phyloP scores from a whole-genome alignment of 768 basidiomycete genomes.

The Lactarius psammicola region DNA sequence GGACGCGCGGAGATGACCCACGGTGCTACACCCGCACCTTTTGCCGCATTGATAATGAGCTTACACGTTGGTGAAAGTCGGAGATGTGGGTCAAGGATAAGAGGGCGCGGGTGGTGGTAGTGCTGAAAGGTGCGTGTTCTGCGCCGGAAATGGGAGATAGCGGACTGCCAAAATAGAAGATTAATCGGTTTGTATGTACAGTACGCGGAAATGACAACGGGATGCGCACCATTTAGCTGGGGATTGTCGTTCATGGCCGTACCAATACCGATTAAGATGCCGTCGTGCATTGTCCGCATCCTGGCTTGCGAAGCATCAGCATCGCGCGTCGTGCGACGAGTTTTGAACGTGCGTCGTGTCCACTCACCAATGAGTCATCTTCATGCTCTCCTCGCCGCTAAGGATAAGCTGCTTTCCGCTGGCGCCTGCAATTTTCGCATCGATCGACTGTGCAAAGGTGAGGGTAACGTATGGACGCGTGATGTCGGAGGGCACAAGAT shows the following conservation, averaged over 20 bases:
- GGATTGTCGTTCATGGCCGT: conserved; percentile 92
- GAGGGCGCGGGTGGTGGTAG: conserved; percentile 67
- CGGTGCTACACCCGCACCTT: conserved; percentile 61
- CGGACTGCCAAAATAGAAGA: conserved; percentile 43
- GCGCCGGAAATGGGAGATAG: conserved; percentile 45
- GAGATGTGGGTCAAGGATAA: conserved; percentile 78
- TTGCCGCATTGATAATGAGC: conserved; percentile 62
- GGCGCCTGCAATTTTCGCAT: conserved; percentile 83
- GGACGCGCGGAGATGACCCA: conserved; percentile 62
- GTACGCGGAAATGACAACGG: conserved; percentile 4
- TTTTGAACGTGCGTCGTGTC: not conserved
- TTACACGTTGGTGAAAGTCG: conserved; percentile 66
- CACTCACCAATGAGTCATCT: conserved; percentile 89
- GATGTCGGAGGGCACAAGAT: conserved; percentile 21
- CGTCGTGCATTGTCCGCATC: conserved; percentile 91
- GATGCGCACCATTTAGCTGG: conserved; percentile 77
- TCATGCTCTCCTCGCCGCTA: conserved; percentile 83
- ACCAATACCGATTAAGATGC: conserved; percentile 85
- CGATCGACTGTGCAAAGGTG: conserved; percentile 82
- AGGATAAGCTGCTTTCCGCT: conserved; percentile 73
- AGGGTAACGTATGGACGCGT: conserved; percentile 66
- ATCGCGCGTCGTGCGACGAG: not conserved
- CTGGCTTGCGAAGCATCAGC: conserved; percentile 41
- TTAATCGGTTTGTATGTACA: conserved; percentile 9
- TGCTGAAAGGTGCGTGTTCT: conserved; percentile 32